Base-by-base conservation (phyloP, 2,329 filamentous ascomycete genomes). In the Thielaviopsis populi region DNA sequence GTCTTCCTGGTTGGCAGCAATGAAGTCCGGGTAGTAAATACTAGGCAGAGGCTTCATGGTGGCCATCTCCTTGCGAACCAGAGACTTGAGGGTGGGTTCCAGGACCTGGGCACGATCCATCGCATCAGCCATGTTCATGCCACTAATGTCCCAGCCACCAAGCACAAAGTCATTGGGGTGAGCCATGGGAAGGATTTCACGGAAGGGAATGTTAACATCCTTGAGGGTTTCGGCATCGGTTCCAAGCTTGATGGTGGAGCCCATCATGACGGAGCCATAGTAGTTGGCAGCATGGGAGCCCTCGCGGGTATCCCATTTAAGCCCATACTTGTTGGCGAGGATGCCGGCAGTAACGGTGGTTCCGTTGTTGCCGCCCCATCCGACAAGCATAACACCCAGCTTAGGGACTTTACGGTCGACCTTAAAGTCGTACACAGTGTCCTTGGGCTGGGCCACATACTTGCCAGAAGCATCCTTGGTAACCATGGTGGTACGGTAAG, bases 11-110 rank as follows among this genome's bases (percentile, higher is more conserved):
- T 99, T 99, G 73, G 94, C 89, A 69, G 94, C 94, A 72, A 99
- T 99, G 80, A 99, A 99, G 77, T 97, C 94, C 1, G 94, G 94
- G 75, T 99, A 99, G 83, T 99, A 99, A 77, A 97, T 88, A 75
- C 88, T 92, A 27, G 91, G 92, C 68, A 97, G 83, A 37, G 94
- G 94, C 70, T 86, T 85, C 85, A 97, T 88, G 70, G 80, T 79
- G 67, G 85, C 79, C 91, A 97, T 92, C 78, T 97, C 89, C 82
- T 97, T 96, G 77, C 85, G 86, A 70, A 99, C 88, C 71, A 88
- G 82, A 64, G 80, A 78, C 83, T 99, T 99, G 71, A 99, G 82
- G 37, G 89, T 86, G n/a, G 94, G 94, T 78, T 97, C 92, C 63
- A 99, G 85, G 63, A 99, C 94, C 73, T 87, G 85, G 69, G 94